Percentiles rank a stretch among this genome's conserved stretches.
These are phyloP conservation scores for Anthoceros angustus DNA, from an alignment of 225 moss, liverwort and hornwort species.

Conservation along the genomic window DNA sequence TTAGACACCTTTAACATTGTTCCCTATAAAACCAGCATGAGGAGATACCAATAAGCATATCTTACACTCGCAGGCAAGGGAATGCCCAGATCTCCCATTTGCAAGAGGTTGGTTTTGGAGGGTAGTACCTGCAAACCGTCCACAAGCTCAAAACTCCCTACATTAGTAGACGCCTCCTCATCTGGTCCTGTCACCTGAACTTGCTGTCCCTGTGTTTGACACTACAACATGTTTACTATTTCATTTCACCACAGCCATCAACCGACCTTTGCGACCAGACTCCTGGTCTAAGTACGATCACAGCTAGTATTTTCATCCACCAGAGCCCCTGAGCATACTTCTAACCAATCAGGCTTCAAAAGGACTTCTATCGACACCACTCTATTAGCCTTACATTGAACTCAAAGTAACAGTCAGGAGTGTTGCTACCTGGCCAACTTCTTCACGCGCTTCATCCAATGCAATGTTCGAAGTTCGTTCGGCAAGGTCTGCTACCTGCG, in stretches of 20 bases:
- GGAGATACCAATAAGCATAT: conserved; percentile 12
- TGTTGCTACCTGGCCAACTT: neutral
- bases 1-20: neutral
- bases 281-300: no score
- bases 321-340: no score
- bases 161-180: conserved; percentile 74
- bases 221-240: no score
- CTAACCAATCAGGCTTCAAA: no score
- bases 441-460: neutral
- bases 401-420: neutral
- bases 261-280: no score
- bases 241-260: no score
- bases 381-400: neutral
- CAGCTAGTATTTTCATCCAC: no score
- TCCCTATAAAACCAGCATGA: neutral
- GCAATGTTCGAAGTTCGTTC: neutral
- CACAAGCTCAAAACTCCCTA: conserved; percentile 96
- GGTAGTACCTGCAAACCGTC: conserved; percentile 90
- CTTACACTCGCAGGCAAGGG: conserved; percentile 25
- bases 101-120: conserved; percentile 26
- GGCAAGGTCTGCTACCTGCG: neutral
- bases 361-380: no score
- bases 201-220: conserved; percentile 17
- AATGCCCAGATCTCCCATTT: conserved; percentile 27
- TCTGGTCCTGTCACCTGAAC: conserved; percentile 29